These are phyloP conservation scores for Lactuca saligna DNA, from an alignment of 129 eudicot species.

Conservation along the genomic window DNA sequence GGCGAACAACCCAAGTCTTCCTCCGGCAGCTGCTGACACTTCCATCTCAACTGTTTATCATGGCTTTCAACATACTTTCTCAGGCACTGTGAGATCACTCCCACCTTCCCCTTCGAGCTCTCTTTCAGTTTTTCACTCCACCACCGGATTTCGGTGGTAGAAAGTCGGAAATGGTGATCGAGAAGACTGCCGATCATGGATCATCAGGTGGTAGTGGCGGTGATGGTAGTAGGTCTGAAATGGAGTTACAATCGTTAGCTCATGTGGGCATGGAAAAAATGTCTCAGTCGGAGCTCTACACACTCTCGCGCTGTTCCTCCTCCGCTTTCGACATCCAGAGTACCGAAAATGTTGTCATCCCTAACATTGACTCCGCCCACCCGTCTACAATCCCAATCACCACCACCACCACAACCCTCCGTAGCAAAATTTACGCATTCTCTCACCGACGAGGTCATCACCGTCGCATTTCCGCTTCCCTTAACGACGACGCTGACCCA, in stretches of 20 bases:
- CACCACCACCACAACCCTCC: slow-evolving; percentile 14
- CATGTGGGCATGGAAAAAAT: slow-evolving; percentile 7
- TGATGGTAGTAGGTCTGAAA: neutral
- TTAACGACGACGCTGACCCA: neutral
- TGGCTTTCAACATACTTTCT: slow-evolving; percentile 8
- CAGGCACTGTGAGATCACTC: neutral
- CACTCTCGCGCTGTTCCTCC: slow-evolving; percentile 8
- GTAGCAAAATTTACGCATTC: slow-evolving; percentile 14
- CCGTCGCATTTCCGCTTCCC: slow-evolving; percentile 4
- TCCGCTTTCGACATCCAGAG: neutral
- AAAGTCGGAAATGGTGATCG: slow-evolving; percentile 7
- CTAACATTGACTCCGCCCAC: slow-evolving; percentile 2
- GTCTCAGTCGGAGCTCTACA: slow-evolving; percentile 25
- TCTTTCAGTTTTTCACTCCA: neutral
- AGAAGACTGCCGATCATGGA: neutral
- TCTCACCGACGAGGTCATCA: slow-evolving; percentile 5
- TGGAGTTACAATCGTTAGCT: neutral
- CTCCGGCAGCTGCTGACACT: slow-evolving; percentile 6
- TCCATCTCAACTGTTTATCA: slow-evolving; percentile 3
- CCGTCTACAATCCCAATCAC: neutral
- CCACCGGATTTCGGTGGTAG: neutral
- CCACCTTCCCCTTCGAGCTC: neutral
- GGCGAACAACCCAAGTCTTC: slow-evolving; percentile 6
- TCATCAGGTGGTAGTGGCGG: neutral
- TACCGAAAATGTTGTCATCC: neutral